A percentile compares a stretch with the other conserved stretches of the same genome.
Evolutionary conservation across 495 filamentous ascomycete species (phyloP).

Genomic region (Thozetella sp.): DNA sequence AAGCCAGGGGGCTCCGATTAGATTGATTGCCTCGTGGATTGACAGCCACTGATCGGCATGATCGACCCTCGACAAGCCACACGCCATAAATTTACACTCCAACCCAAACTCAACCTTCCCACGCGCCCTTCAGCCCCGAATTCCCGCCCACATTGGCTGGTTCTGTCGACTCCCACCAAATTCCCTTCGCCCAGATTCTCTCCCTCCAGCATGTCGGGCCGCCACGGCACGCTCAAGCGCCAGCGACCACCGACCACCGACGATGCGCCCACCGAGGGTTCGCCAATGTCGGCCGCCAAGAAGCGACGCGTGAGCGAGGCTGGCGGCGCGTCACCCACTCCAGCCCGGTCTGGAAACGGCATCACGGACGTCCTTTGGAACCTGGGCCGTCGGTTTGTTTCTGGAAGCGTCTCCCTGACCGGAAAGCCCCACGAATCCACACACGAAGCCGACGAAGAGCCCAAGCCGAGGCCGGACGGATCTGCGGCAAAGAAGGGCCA

Average conservation of each 20-base stretch:
- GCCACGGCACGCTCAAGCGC: constrained; percentile 15
- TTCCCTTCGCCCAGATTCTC: too few relatives aligned
- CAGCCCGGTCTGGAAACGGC: constrained; percentile 20
- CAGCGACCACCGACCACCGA: constrained; percentile 13
- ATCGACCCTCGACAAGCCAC: too few relatives aligned
- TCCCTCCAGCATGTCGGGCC: neutral
- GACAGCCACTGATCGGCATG: too few relatives aligned
- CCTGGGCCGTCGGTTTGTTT: constrained; percentile 5
- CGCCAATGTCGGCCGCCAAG: constrained; percentile 23
- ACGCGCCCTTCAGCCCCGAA: too few relatives aligned
- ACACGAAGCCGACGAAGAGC: constrained; percentile 22
- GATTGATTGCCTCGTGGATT: too few relatives aligned
- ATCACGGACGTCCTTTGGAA: constrained; percentile 23
- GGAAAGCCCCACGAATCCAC: constrained; percentile 6
- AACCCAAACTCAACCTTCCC: too few relatives aligned
- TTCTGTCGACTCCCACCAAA: too few relatives aligned
- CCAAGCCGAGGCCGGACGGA: constrained; percentile 13
- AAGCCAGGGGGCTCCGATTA: too few relatives aligned
- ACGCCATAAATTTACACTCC: too few relatives aligned
- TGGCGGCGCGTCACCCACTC: constrained; percentile 12
- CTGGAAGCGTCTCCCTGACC: constrained; percentile 1
- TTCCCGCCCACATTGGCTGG: too few relatives aligned
- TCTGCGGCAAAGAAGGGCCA: constrained; percentile 8
- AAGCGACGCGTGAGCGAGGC: constrained; percentile 26
- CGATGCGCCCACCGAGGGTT: neutral